Conservation (phyloP, 441 rosid species). For the Isatis lusitanica region DNA sequence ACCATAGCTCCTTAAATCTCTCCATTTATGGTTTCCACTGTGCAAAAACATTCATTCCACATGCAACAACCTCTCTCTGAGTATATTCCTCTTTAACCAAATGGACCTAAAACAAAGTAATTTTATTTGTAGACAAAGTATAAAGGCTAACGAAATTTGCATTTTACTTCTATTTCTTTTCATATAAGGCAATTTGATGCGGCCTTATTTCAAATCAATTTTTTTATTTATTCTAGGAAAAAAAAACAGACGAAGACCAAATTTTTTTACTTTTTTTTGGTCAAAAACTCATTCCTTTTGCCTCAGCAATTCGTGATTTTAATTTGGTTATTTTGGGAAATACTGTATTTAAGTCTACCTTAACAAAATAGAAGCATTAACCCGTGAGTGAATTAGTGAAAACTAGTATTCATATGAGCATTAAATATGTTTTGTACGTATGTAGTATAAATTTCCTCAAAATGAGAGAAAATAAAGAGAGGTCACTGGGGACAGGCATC, state of each 20-base stretch:
- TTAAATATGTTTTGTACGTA: constrained; percentile 24
- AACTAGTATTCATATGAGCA: constrained; percentile 2
- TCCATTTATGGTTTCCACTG: constrained; percentile 36
- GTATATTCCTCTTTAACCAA: not conserved
- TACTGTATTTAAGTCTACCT: constrained; percentile 7
- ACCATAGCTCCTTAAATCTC: constrained; percentile 33
- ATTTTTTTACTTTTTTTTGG: not conserved
- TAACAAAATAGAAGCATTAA: constrained; percentile 13
- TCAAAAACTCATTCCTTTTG: constrained; percentile 1
- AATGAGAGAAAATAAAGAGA: constrained; percentile 12
- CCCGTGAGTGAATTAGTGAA: constrained; percentile 19
- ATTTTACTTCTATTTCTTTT: not conserved
- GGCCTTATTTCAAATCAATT: not conserved
- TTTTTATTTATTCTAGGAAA: not conserved
- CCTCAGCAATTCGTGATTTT: not conserved
- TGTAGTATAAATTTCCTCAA: not conserved
- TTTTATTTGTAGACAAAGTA: not conserved
- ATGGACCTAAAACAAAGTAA: not conserved
- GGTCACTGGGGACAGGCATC: constrained; percentile 54
- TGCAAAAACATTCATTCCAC: constrained; percentile 36
- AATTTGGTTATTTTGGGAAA: not conserved
- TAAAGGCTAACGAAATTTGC: not conserved
- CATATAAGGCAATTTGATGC: not conserved
- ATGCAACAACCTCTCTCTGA: constrained; percentile 21
- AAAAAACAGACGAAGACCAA: not conserved